Percentiles rank a stretch among this genome's conserved stretches.
Evolutionary conservation across 139 green algal species (phyloP).

Genomic region (Spirogloea muscicola): DNA sequence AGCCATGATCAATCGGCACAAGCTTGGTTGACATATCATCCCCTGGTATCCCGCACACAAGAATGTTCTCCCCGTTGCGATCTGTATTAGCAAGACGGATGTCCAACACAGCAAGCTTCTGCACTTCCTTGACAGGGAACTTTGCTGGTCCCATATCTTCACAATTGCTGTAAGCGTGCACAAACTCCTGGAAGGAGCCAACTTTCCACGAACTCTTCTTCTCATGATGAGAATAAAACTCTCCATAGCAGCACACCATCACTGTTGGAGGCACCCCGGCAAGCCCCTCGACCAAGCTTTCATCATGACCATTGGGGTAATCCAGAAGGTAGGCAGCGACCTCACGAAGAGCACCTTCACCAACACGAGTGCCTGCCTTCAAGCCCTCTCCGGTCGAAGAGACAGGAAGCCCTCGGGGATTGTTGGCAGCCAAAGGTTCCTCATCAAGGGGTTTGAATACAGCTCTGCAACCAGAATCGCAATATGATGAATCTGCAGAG

Average conservation of each 20-base stretch:
- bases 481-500: too few species aligned
- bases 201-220: too few species aligned
- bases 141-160: conserved; percentile 78
- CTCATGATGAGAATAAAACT: too few species aligned
- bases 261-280: conserved; percentile 82
- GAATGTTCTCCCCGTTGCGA: conserved; percentile 21
- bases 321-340: conserved; percentile 12
- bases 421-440: conserved; percentile 69
- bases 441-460: conserved; percentile 81
- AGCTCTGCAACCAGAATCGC: neutral
- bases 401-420: conserved; percentile 50
- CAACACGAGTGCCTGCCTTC: conserved; percentile 83
- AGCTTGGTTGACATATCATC: conserved; percentile 52
- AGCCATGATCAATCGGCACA: conserved; percentile 95
- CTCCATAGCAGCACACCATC: conserved; percentile 65
- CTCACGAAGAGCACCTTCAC: conserved; percentile 74
- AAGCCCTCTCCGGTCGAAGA: conserved; percentile 57
- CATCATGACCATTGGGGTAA: conserved; percentile 1
- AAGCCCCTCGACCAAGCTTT: conserved; percentile 59
- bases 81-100: conserved; percentile 85
- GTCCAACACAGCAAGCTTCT: conserved; percentile 91
- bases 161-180: conserved; percentile 76
- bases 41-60: neutral
- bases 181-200: conserved; percentile 86
- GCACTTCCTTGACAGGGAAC: conserved; percentile 75